These are phyloP conservation scores for Quercus mongolica DNA, from an alignment of 306 rosid genomes.

Conservation along the genomic window DNA sequence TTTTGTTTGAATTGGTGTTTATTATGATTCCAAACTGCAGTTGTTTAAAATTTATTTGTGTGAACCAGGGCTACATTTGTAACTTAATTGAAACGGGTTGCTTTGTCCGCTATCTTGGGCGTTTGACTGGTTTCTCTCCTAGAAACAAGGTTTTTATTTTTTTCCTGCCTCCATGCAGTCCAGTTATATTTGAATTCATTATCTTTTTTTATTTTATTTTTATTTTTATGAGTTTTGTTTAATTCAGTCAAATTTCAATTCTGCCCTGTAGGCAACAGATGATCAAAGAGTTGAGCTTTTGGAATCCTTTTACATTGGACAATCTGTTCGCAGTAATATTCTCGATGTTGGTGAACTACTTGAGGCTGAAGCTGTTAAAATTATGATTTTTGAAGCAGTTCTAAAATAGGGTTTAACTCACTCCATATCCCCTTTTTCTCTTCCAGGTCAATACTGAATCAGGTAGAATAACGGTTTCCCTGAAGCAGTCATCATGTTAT, in stretches of 20 bases:
- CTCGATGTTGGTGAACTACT: constrained; percentile 61
- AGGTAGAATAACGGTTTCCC: constrained; percentile 68
- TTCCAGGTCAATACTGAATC: constrained; percentile 58
- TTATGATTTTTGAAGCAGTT: constrained; percentile 3
- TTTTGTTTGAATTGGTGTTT: background rate
- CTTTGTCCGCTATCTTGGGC: constrained; percentile 95
- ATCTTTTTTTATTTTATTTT: background rate
- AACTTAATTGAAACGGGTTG: constrained; percentile 88
- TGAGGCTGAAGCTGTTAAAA: background rate
- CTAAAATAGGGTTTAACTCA: background rate
- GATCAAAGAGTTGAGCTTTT: constrained; percentile 57
- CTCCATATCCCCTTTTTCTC: background rate
- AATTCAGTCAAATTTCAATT: constrained; percentile 4
- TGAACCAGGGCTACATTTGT: constrained; percentile 77
- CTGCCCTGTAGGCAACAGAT: constrained; percentile 58
- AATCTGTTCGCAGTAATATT: constrained; percentile 80
- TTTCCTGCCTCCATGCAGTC: background rate
- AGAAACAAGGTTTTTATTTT: constrained; percentile 58
- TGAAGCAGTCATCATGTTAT: constrained; percentile 73
- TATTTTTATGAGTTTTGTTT: background rate
- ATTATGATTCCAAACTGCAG: background rate
- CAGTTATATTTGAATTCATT: background rate
- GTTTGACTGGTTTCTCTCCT: constrained; percentile 85
- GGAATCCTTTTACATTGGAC: constrained; percentile 80
- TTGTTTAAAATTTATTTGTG: constrained; percentile 16